phyloP scores from a whole-genome alignment of 2,329 filamentous ascomycete species.

The Laburnicola sp. region DNA sequence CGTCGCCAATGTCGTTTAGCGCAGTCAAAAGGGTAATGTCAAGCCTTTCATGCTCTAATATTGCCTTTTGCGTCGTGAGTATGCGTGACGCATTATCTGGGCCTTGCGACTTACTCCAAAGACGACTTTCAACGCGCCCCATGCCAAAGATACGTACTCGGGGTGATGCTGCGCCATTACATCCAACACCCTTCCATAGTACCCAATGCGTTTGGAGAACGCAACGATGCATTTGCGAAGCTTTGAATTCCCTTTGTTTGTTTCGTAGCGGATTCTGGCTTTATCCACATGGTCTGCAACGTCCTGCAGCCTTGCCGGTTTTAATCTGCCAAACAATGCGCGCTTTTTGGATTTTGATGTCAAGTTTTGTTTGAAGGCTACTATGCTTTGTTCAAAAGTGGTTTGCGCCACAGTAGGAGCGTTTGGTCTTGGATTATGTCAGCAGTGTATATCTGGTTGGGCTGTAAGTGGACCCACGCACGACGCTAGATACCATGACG shows the following conservation, averaged over 20 bases:
- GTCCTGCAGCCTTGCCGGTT: constrained; percentile 14
- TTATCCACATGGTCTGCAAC: constrained; percentile 11
- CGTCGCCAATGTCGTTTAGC: constrained; percentile 12
- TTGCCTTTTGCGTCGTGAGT: neutral
- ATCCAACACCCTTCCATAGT: constrained; percentile 28
- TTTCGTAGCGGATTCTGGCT: constrained; percentile 9
- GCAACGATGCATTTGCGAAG: constrained; percentile 1
- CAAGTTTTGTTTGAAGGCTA: constrained; percentile 8
- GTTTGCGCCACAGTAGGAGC: neutral
- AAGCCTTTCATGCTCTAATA: constrained; percentile 15
- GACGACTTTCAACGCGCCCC: constrained; percentile 32
- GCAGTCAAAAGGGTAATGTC: constrained; percentile 10
- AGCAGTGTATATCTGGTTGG: neutral
- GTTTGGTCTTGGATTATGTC: neutral
- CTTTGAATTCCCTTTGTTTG: constrained; percentile 5
- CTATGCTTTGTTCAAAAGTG: constrained; percentile 10
- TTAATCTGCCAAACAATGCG: neutral
- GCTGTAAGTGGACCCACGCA: neutral
- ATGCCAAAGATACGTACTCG: constrained; percentile 34
- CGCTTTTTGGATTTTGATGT: constrained; percentile 8
- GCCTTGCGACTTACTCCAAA: constrained; percentile 16
- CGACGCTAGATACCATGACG: constrained; percentile 6
- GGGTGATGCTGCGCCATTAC: constrained; percentile 34
- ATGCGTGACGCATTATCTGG: neutral
- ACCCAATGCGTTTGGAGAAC: constrained; percentile 14